Evolutionary conservation across 108 stramenopile genomes (phyloP).

Genomic region (Cyclotella distinguenda): DNA sequence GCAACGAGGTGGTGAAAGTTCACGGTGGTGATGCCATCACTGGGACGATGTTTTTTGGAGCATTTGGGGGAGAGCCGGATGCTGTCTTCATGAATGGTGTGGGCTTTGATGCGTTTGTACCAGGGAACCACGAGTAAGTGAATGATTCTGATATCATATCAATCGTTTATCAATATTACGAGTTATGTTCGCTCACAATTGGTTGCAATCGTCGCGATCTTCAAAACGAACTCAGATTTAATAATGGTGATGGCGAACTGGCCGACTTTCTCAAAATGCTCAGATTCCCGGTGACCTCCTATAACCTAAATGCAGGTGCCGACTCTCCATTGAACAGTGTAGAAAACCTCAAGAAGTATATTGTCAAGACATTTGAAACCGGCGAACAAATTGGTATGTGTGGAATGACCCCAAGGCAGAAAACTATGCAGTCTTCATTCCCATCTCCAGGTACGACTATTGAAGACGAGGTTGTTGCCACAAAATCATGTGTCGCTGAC

Average conservation of each 20-base stretch:
- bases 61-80: constrained; percentile 47
- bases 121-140: constrained; percentile 55
- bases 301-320: constrained; percentile 17
- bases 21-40: constrained; percentile 64
- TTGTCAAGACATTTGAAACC: constrained; percentile 28
- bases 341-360: constrained; percentile 7
- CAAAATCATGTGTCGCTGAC: constrained; percentile 31
- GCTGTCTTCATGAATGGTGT: constrained; percentile 46
- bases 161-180: too few species aligned
- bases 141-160: too few species aligned
- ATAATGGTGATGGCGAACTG: constrained; percentile 47
- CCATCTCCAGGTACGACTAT: constrained; percentile 48
- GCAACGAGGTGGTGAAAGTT: constrained; percentile 41
- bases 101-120: constrained; percentile 51
- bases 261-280: constrained; percentile 39
- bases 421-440: constrained; percentile 35
- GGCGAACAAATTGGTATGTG: constrained; percentile 45
- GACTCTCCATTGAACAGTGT: constrained; percentile 16
- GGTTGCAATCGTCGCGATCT: not conserved
- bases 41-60: constrained; percentile 50
- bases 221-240: constrained; percentile 23
- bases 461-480: constrained; percentile 41
- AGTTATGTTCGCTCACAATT: not conserved
- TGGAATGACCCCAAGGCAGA: constrained; percentile 37
- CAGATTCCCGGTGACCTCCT: constrained; percentile 18